These are phyloP conservation scores for Aspergillus sp. DNA, from an alignment of 2,329 filamentous ascomycete genomes.

Conservation along the genomic window DNA sequence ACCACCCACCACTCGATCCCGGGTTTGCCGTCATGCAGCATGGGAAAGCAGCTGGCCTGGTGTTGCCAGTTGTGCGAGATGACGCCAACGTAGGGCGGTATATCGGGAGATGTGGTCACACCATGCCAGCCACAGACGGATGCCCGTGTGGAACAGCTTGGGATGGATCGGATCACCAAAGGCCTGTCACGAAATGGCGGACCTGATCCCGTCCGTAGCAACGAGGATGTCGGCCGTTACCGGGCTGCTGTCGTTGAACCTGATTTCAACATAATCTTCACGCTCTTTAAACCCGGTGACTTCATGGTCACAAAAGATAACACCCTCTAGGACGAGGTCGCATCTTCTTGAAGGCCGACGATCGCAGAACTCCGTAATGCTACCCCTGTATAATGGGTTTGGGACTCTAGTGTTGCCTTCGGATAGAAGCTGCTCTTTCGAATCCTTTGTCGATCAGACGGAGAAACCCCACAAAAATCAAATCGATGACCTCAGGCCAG, in stretches of 20 bases:
- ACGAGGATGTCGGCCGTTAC: conserved; percentile 16
- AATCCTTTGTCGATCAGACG: too few relatives aligned
- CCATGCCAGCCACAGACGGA: conserved; percentile 21
- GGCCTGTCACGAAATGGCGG: conserved; percentile 15
- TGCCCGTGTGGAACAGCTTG: conserved; percentile 17
- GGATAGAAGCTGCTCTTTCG: too few relatives aligned
- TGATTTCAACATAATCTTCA: conserved; percentile 10
- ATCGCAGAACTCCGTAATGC: conserved; percentile 22
- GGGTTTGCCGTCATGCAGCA: conserved; percentile 19
- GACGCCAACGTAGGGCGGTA: conserved; percentile 10
- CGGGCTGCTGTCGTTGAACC: too few relatives aligned
- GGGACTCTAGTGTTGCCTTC: too few relatives aligned
- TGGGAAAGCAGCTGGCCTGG: conserved; percentile 21
- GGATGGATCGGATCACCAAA: conserved; percentile 19
- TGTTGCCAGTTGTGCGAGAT: conserved; percentile 18
- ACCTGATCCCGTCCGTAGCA: conserved; percentile 19
- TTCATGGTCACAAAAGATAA: conserved; percentile 14
- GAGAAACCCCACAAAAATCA: too few relatives aligned
- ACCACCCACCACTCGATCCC: conserved; percentile 24
- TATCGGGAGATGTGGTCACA: conserved; percentile 17
- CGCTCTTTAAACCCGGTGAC: too few relatives aligned
- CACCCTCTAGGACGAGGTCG: conserved; percentile 15
- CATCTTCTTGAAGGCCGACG: conserved; percentile 19
- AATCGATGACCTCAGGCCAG: too few relatives aligned
- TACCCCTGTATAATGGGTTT: too few relatives aligned